phyloP scores from a whole-genome alignment of 2,329 filamentous ascomycete genomes.

The Colletotrichum shisoi region DNA sequence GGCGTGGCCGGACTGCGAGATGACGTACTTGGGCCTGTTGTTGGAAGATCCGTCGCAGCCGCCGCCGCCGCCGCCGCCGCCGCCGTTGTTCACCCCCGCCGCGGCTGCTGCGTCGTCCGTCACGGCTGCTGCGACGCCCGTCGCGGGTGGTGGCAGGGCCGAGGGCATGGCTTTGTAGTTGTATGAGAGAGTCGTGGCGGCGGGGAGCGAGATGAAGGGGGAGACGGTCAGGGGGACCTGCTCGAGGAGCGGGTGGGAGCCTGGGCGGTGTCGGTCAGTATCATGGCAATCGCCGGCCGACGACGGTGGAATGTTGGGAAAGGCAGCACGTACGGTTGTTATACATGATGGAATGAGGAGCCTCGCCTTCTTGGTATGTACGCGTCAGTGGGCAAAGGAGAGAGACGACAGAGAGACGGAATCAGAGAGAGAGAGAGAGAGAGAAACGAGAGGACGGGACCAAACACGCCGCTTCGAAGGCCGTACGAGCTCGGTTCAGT shows the following conservation, averaged over 20 bases:
- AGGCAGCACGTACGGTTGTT: conserved; percentile 46
- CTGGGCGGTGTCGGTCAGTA: conserved; percentile 51
- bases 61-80: background rate
- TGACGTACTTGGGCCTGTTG: conserved; percentile 73
- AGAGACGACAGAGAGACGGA: background rate
- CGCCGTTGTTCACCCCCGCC: background rate
- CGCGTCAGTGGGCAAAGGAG: background rate
- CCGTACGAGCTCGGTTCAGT: conserved; percentile 11
- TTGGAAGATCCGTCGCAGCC: conserved; percentile 43
- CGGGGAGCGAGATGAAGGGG: conserved; percentile 89
- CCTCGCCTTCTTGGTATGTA: conserved; percentile 1
- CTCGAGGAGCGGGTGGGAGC: conserved; percentile 84
- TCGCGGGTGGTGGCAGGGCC: conserved; percentile 77
- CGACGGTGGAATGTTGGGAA: too few relatives aligned
- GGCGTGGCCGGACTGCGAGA: conserved; percentile 79
- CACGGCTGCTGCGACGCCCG: conserved; percentile 57
- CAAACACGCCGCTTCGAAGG: conserved; percentile 6
- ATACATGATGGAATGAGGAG: conserved; percentile 41
- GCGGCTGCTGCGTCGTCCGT: conserved; percentile 44
- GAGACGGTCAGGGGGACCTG: conserved; percentile 94
- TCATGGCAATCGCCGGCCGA: background rate
- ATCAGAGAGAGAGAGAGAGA: background rate
- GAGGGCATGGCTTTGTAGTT: conserved; percentile 92
- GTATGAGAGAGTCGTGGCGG: conserved; percentile 90
- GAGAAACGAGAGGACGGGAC: background rate